Evolutionary conservation across 164 flowering plant species (phyloP).

Genomic region (Cinnamomum chago): DNA sequence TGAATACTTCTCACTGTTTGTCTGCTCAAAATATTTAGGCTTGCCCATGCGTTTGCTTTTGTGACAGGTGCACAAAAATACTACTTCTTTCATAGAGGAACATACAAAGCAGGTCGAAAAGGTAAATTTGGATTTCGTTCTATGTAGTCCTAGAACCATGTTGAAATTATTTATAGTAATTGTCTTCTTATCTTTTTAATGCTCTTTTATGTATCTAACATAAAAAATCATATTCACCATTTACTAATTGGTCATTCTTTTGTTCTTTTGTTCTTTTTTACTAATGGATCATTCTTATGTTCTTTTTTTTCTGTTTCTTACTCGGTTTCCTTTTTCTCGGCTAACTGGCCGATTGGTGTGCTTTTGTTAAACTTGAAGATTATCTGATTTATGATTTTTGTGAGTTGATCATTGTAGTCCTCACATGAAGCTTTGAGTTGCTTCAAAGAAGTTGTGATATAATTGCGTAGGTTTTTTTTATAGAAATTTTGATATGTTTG

Average conservation of each 20-base stretch:
- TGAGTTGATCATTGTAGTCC: not conserved
- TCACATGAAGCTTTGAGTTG: not conserved
- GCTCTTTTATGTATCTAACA: no score
- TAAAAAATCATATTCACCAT: no score
- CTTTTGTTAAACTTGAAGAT: not conserved
- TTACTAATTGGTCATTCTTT: no score
- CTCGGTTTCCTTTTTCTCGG: no score
- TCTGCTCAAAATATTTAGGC: not conserved
- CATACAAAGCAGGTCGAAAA: slow-evolving; percentile 80
- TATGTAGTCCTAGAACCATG: not conserved
- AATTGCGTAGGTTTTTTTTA: no score
- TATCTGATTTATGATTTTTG: not conserved
- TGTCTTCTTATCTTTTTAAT: not conserved
- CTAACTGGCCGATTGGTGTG: not conserved
- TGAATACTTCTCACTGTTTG: not conserved
- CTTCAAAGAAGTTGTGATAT: not conserved
- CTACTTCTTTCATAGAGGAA: slow-evolving; percentile 54
- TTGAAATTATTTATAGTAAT: not conserved
- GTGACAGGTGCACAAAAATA: slow-evolving; percentile 66
- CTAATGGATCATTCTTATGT: no score
- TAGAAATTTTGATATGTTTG: no score
- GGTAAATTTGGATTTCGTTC: slow-evolving; percentile 29
- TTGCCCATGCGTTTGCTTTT: slow-evolving; percentile 8
- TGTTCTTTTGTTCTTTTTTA: no score
- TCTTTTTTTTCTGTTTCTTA: no score